Evolutionary conservation across 2,329 filamentous ascomycete species (phyloP).

Genomic region (Proliferodiscus dingleyae): DNA sequence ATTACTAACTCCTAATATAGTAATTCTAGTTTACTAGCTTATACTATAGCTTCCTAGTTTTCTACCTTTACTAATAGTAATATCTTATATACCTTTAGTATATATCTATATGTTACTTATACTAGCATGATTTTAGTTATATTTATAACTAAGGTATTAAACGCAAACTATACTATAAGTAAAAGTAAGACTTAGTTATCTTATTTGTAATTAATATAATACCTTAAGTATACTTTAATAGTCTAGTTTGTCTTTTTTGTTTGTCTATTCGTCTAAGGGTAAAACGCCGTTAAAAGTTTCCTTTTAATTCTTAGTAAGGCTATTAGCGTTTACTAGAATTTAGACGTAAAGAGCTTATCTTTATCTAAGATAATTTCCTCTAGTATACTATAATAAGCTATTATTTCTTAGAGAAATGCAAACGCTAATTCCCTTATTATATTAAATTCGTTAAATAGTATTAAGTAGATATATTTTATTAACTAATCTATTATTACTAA

Average conservation of each 20-base stretch:
- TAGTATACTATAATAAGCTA: constrained; percentile 3
- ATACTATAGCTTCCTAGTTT: no score
- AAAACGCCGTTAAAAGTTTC: constrained; percentile 11
- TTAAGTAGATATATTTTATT: no score
- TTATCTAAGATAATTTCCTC: constrained; percentile 11
- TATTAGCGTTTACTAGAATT: constrained; percentile 7
- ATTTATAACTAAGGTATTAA: constrained; percentile 6
- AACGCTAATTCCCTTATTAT: not conserved
- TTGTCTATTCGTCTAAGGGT: constrained; percentile 6
- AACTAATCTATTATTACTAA: no score
- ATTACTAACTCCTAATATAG: no score
- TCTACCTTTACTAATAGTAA: not conserved
- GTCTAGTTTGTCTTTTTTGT: constrained; percentile 6
- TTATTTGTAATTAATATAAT: constrained; percentile 9
- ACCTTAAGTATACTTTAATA: constrained; percentile 6
- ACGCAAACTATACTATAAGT: constrained; percentile 5
- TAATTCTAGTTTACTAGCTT: no score
- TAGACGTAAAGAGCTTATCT: constrained; percentile 13
- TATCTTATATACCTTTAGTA: not conserved
- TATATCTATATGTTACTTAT: constrained; percentile 7
- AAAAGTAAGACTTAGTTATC: constrained; percentile 6
- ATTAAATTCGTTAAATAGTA: no score
- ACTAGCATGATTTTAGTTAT: no score
- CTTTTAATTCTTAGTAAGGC: constrained; percentile 3
- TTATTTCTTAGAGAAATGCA: constrained; percentile 1